Conservation (phyloP, 768 basidiomycete genomes). For the Boletus pseudo-olivaceus region DNA sequence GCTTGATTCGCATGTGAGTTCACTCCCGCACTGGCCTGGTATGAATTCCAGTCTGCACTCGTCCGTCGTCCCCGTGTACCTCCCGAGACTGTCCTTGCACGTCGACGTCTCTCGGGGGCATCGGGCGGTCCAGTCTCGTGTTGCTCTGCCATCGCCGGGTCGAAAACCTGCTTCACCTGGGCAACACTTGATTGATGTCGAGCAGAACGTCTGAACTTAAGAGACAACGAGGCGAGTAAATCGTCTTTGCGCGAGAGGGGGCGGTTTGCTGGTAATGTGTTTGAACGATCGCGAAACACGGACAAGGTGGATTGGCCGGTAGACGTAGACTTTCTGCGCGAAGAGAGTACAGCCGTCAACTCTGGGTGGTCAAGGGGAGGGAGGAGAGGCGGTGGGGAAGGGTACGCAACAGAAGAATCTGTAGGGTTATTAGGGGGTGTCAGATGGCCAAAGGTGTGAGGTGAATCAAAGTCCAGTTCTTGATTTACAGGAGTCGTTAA, state of each 20-base stretch:
- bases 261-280: slow-evolving; percentile 19
- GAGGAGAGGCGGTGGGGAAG: slow-evolving; percentile 47
- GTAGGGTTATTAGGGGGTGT: slow-evolving; percentile 30
- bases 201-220: slow-evolving; percentile 25
- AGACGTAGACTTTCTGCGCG: slow-evolving; percentile 16
- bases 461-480: slow-evolving; percentile 32
- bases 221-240: slow-evolving; percentile 21
- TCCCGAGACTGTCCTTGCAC: slow-evolving; percentile 32
- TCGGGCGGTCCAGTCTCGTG: slow-evolving; percentile 1
- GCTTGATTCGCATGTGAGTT: slow-evolving; percentile 32
- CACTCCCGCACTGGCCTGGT: slow-evolving; percentile 40
- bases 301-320: slow-evolving; percentile 2
- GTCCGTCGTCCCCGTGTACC: slow-evolving; percentile 40
- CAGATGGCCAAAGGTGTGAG: slow-evolving; percentile 39
- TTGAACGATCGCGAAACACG: slow-evolving; percentile 20
- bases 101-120: slow-evolving; percentile 8
- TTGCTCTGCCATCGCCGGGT: slow-evolving; percentile 5
- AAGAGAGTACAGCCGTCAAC: slow-evolving; percentile 20
- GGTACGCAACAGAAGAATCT: slow-evolving; percentile 23
- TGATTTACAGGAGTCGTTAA: slow-evolving; percentile 28
- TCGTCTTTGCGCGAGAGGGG: slow-evolving; percentile 17
- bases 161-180: slow-evolving; percentile 19
- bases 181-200: slow-evolving; percentile 30
- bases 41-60: slow-evolving; percentile 57
- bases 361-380: slow-evolving; percentile 49